Conservation (phyloP, 1,139 yeast species). For the Candida gigantensis region DNA sequence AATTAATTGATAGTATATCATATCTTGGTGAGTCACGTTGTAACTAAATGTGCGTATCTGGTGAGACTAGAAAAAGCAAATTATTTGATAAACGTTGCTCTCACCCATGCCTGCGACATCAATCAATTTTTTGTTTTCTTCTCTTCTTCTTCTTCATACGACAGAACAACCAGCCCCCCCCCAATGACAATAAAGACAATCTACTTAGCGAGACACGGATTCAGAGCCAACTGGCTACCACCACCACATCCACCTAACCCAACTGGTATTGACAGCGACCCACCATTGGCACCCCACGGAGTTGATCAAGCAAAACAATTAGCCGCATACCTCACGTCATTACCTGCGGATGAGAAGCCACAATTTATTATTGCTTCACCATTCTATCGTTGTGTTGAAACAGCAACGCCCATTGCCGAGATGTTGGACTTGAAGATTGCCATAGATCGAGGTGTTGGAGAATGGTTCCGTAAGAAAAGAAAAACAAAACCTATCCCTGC, state of each 20-base stretch:
- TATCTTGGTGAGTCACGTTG: neutral
- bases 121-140: neutral
- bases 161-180: too few species aligned
- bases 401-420: constrained; percentile 68
- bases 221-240: constrained; percentile 79
- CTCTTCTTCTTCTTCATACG: neutral
- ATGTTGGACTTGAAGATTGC: constrained; percentile 55
- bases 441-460: constrained; percentile 74
- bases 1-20: too few species aligned
- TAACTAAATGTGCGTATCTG: neutral
- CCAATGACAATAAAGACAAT: constrained; percentile 47
- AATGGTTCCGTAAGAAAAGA: constrained; percentile 63
- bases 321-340: constrained; percentile 48
- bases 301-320: constrained; percentile 76
- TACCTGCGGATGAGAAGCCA: constrained; percentile 51
- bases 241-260: constrained; percentile 74
- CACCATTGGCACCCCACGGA: constrained; percentile 78
- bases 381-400: constrained; percentile 86
- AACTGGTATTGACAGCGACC: constrained; percentile 82
- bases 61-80: constrained; percentile 1
- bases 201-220: constrained; percentile 71
- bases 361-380: constrained; percentile 76
- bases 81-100: neutral
- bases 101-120: neutral
- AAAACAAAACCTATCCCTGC: constrained; percentile 62